Base-by-base conservation (phyloP, 208 protist genomes). In the Trypanosoma boissoni region DNA sequence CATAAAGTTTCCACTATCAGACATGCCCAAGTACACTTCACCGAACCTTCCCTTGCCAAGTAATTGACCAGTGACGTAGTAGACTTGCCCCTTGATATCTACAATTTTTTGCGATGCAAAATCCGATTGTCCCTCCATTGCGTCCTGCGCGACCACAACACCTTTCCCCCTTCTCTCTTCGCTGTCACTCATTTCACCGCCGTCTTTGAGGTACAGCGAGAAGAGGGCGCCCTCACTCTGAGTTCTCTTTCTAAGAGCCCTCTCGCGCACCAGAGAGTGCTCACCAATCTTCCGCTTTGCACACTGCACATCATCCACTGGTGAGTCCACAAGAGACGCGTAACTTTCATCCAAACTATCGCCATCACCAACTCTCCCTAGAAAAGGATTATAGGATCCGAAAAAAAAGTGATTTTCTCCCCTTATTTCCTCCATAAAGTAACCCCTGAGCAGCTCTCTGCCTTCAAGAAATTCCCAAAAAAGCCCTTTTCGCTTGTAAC, bases 11-110 rank as follows among this genome's bases (percentile, higher is more conserved):
- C 62, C 62, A 52, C 36, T 68, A 1, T 64, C 12, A 10, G 62
- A 62, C 39, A 68, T 39, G 16, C 37, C 62, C 39, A 62, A 42
- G 28, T 46, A 61, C 14, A 68, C 62, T 36, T 58, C 54, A 27
- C 62, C 62, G 51, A 83, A 87, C 39, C 67, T 56, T 42, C 80
- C 80, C n/a, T 66, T 63, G 2, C 80, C 80, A 10, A 87, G 51
- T 34, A 80, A 41, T 51, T 81, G 50, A 36, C 70, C 52, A 9
- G 80, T 81, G 26, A 68, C 68, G 52, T 76, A 74, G 39, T 78
- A 87, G 2, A 62, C 37, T 66, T 87, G 76, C 3, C 71, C 64
- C 4, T 67, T 60, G 34, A 79, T 64, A 49, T 68, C 68, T 5
- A 72, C 68, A 16, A 87, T 62, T 9, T 51, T 31, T 8, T 29